These are phyloP conservation scores for Aspergillus pseudoviridinutans DNA, from an alignment of 2,329 filamentous ascomycete genomes.

Conservation along the genomic window DNA sequence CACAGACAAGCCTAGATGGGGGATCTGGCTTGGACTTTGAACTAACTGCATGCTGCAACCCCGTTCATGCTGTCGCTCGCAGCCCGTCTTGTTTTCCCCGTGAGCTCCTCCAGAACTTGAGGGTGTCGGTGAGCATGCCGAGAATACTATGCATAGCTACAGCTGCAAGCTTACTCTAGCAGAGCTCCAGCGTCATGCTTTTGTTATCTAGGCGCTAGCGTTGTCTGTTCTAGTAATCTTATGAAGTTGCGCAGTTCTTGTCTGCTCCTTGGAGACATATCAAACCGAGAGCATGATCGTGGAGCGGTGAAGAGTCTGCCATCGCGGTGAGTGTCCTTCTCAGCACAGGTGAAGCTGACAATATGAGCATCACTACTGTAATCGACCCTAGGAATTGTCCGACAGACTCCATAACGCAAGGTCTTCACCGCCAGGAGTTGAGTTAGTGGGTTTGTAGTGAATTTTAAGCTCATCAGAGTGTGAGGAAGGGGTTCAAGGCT, in stretches of 20 bases:
- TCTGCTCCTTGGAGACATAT: neutral
- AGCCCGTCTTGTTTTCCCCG: neutral
- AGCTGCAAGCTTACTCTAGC: neutral
- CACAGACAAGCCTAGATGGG: neutral
- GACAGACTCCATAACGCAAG: neutral
- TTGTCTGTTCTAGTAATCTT: neutral
- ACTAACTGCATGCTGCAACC: neutral
- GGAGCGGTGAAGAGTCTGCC: neutral
- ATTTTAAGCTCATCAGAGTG: neutral
- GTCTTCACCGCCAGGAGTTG: neutral
- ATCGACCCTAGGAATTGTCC: neutral
- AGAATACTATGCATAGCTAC: neutral
- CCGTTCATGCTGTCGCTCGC: neutral
- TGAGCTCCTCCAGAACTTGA: neutral
- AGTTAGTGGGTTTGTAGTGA: neutral
- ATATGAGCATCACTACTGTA: neutral
- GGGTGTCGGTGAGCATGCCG: slow-evolving; percentile 5
- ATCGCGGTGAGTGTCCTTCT: neutral
- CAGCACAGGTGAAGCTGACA: no score
- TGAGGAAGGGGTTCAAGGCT: neutral
- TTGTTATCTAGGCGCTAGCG: neutral
- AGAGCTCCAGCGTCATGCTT: neutral
- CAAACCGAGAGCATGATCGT: neutral
- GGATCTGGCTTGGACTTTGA: neutral
- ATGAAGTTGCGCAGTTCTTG: no score